These are phyloP conservation scores for Lactifluus volemus DNA, from an alignment of 768 basidiomycete species.

Conservation along the genomic window DNA sequence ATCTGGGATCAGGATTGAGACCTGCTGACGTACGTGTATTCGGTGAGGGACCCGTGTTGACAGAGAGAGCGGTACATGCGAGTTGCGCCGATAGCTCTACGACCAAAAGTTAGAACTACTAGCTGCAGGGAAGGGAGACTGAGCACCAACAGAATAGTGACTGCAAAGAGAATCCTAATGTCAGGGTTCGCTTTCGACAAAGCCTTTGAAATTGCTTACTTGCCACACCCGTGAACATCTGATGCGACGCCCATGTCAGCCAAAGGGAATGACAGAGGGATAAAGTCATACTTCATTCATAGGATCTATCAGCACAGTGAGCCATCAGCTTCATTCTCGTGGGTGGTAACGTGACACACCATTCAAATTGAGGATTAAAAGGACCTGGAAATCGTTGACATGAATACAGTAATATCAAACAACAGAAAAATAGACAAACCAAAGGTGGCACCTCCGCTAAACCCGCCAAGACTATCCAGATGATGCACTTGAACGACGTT, in stretches of 20 bases:
- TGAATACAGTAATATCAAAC: not conserved
- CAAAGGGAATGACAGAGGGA: not conserved
- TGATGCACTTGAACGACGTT: not conserved
- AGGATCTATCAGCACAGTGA: not conserved
- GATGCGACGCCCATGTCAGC: not conserved
- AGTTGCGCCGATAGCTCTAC: conserved; percentile 5
- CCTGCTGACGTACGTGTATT: conserved; percentile 1
- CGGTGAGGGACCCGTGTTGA: not conserved
- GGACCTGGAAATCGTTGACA: not conserved
- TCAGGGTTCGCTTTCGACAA: not conserved
- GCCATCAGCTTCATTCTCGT: not conserved
- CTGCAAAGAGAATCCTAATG: not conserved
- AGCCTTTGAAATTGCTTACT: not conserved
- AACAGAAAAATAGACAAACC: not conserved
- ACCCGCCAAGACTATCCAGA: not conserved
- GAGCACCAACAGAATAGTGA: not conserved
- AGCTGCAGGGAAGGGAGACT: not conserved
- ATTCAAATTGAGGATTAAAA: not conserved
- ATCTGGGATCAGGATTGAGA: not conserved
- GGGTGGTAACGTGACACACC: not conserved
- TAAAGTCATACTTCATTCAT: not conserved
- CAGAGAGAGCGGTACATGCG: not conserved
- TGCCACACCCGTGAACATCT: not conserved
- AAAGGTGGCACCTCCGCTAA: not conserved
- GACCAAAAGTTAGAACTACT: not conserved